phyloP scores from a whole-genome alignment of 768 basidiomycete species.

The Tephrocybe sp. region DNA sequence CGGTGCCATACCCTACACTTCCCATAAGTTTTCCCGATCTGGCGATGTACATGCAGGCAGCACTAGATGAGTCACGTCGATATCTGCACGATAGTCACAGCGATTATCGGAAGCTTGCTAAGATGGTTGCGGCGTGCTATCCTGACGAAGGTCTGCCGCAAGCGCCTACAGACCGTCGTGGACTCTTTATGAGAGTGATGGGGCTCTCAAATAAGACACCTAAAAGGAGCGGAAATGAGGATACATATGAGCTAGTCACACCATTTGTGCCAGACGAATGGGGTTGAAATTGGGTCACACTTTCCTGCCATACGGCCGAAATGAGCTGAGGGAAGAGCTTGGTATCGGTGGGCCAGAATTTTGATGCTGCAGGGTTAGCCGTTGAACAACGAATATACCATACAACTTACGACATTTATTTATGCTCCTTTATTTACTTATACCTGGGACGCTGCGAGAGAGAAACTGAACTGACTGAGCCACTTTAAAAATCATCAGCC shows the following conservation, averaged over 20 bases:
- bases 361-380: background rate
- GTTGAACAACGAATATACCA: background rate
- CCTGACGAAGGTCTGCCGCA: slow-evolving; percentile 36
- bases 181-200: slow-evolving; percentile 62
- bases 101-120: slow-evolving; percentile 64
- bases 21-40: slow-evolving; percentile 76
- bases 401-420: background rate
- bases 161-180: slow-evolving; percentile 34
- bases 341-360: no score
- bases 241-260: slow-evolving; percentile 79
- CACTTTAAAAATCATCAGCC: no score
- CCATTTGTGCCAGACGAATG: slow-evolving; percentile 78
- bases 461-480: no score
- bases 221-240: slow-evolving; percentile 63
- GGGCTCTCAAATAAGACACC: slow-evolving; percentile 41
- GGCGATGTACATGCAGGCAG: slow-evolving; percentile 71
- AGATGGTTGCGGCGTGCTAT: slow-evolving; percentile 67
- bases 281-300: slow-evolving; percentile 35
- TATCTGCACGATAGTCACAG: slow-evolving; percentile 57
- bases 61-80: slow-evolving; percentile 64
- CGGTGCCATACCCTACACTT: slow-evolving; percentile 63
- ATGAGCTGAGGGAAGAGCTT: no score
- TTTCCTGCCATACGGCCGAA: background rate
- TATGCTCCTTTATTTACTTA: background rate
- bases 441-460: no score